phyloP scores from a whole-genome alignment of 2,329 filamentous ascomycete genomes.

The Alternaria burnsii region DNA sequence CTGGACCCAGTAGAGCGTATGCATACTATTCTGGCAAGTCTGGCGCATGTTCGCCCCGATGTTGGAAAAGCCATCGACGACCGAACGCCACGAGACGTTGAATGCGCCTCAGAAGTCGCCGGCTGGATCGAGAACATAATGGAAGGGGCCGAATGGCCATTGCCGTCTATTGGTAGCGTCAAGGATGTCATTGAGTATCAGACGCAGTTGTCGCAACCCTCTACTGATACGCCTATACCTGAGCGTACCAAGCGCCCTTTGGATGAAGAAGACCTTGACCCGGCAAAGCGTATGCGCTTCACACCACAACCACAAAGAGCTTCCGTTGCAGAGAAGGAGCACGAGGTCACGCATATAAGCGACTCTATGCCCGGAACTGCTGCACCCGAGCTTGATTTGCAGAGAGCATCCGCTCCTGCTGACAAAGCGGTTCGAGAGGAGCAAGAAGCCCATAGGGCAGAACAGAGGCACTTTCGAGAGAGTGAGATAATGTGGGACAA shows the following conservation, averaged over 20 bases:
- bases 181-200: constrained; percentile 41
- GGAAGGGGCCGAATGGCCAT: constrained; percentile 34
- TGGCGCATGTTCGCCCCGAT: constrained; percentile 41
- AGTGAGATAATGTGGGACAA: constrained; percentile 28
- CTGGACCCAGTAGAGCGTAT: constrained; percentile 34
- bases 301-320: constrained; percentile 38
- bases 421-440: constrained; percentile 17
- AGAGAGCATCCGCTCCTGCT: constrained; percentile 13
- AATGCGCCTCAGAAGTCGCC: constrained; percentile 39
- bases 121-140: constrained; percentile 29
- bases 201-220: constrained; percentile 35
- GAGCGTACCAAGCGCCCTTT: constrained; percentile 41
- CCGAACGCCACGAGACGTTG: constrained; percentile 32
- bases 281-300: constrained; percentile 47
- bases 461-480: constrained; percentile 25
- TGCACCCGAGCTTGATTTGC: constrained; percentile 18
- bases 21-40: constrained; percentile 49
- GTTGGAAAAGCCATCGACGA: constrained; percentile 46
- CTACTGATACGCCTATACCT: constrained; percentile 26
- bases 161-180: constrained; percentile 43
- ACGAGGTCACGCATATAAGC: constrained; percentile 52
- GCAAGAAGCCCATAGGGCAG: constrained; percentile 19
- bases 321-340: constrained; percentile 17
- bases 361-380: constrained; percentile 51
- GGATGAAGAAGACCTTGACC: constrained; percentile 36